Percentiles rank a stretch among this genome's conserved stretches.
Evolutionary conservation across 1,139 yeast genomes (phyloP).

Genomic region (Suhomyces panamericanus): DNA sequence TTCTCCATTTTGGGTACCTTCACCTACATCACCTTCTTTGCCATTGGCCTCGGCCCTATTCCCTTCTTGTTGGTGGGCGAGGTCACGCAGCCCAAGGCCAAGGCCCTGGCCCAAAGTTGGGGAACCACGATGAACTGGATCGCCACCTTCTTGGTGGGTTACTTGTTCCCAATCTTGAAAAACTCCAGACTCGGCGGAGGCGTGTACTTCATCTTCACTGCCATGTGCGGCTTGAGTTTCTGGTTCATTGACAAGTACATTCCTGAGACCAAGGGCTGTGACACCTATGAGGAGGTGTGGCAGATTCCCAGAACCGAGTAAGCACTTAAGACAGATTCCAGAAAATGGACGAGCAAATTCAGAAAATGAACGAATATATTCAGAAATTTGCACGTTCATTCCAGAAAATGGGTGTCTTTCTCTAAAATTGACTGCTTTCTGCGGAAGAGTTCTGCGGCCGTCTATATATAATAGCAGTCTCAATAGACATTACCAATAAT

Average conservation of each 20-base stretch:
- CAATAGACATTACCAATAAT: no score
- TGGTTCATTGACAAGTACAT: constrained; percentile 48
- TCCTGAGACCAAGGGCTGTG: constrained; percentile 80
- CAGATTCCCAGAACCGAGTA: constrained; percentile 15
- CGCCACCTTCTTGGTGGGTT: constrained; percentile 82
- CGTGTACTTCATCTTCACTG: constrained; percentile 74
- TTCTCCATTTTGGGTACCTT: constrained; percentile 68
- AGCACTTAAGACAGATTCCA: no score
- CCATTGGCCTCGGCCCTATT: constrained; percentile 91
- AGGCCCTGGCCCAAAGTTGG: constrained; percentile 87
- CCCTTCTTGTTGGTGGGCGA: constrained; percentile 91
- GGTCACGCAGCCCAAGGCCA: constrained; percentile 76
- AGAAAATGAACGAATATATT: no score
- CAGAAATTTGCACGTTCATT: no score
- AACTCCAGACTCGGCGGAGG: constrained; percentile 64
- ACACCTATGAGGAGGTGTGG: constrained; percentile 65
- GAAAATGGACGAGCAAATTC: no score
- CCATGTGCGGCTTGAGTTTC: constrained; percentile 51
- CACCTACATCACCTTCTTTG: constrained; percentile 78
- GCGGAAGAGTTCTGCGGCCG: no score
- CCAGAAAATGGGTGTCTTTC: no score
- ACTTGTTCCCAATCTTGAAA: constrained; percentile 72
- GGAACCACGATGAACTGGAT: constrained; percentile 92
- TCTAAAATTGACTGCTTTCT: no score
- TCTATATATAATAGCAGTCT: neutral